These are phyloP conservation scores for Botrytis cinerea DNA, from an alignment of 2,329 filamentous ascomycete species.

Conservation along the genomic window DNA sequence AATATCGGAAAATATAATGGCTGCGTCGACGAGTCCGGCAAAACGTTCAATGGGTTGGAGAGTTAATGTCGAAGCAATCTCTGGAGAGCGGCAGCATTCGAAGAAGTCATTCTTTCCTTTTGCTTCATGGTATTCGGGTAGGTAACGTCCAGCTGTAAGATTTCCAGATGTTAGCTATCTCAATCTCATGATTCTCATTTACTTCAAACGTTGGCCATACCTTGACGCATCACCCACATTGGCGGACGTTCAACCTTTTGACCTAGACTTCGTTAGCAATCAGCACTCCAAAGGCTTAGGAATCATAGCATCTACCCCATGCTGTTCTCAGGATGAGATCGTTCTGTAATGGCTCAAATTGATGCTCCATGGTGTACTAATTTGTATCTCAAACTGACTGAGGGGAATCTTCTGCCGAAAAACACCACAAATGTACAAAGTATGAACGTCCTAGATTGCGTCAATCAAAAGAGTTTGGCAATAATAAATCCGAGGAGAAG, in stretches of 20 bases:
- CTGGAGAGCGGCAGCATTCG: constrained; percentile 90
- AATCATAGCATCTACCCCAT: constrained; percentile 59
- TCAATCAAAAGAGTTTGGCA: neutral
- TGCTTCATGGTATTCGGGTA: constrained; percentile 95
- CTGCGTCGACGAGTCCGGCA: constrained; percentile 86
- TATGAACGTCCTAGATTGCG: neutral
- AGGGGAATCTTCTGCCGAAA: neutral
- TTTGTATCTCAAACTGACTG: neutral
- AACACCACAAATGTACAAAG: neutral
- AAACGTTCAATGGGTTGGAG: constrained; percentile 94
- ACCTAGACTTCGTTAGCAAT: constrained; percentile 53
- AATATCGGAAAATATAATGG: constrained; percentile 99
- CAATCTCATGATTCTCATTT: constrained; percentile 10
- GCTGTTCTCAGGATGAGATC: constrained; percentile 89
- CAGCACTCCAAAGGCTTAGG: neutral
- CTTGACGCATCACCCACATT: constrained; percentile 99
- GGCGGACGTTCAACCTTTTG: constrained; percentile 89
- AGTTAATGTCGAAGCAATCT: constrained; percentile 90
- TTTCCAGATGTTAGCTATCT: neutral
- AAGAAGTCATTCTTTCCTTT: constrained; percentile 94
- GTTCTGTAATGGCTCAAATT: constrained; percentile 86
- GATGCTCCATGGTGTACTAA: constrained; percentile 56
- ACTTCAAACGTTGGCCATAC: constrained; percentile 48
- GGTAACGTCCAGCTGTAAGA: constrained; percentile 80
- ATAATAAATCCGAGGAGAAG: neutral